These are phyloP conservation scores for Fraxinus nigra DNA, from an alignment of 305 asterid species.

Conservation along the genomic window DNA sequence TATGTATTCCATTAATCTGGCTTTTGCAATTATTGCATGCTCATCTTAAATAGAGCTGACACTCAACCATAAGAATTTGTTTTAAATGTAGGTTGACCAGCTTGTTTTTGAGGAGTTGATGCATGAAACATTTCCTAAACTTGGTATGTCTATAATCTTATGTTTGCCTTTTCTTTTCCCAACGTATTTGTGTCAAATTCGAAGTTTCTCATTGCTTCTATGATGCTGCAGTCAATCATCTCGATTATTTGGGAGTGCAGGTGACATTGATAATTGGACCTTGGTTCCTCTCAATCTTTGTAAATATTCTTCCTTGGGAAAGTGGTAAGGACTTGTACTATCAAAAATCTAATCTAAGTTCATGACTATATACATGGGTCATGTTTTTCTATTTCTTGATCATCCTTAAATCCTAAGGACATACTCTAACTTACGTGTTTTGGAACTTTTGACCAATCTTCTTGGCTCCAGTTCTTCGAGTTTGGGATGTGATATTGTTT, in stretches of 20 bases:
- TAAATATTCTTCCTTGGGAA: conserved; percentile 94
- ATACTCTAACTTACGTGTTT: background rate
- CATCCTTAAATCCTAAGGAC: conserved; percentile 10
- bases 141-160: conserved; percentile 50
- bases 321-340: conserved; percentile 59
- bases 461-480: conserved; percentile 64
- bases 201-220: conserved; percentile 24
- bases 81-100: conserved; percentile 67
- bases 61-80: conserved; percentile 11
- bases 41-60: conserved; percentile 20
- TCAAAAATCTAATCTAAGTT: conserved; percentile 12
- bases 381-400: conserved; percentile 17
- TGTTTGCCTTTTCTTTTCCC: background rate
- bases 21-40: conserved; percentile 10
- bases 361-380: conserved; percentile 5
- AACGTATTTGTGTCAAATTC: conserved; percentile 18
- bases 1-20: conserved; percentile 32
- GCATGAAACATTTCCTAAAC: conserved; percentile 87
- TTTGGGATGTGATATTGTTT: conserved; percentile 89
- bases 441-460: conserved; percentile 14
- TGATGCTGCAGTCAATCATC: conserved; percentile 70
- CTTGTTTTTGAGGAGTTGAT: conserved; percentile 90
- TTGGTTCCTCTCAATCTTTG: conserved; percentile 86
- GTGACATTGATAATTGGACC: conserved; percentile 85
- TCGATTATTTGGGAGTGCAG: conserved; percentile 85